Evolutionary conservation across 257 asterid genomes (phyloP), one percentile per base, ranked within the genome.

Genomic region (Rauvolfia tetraphylla): DNA sequence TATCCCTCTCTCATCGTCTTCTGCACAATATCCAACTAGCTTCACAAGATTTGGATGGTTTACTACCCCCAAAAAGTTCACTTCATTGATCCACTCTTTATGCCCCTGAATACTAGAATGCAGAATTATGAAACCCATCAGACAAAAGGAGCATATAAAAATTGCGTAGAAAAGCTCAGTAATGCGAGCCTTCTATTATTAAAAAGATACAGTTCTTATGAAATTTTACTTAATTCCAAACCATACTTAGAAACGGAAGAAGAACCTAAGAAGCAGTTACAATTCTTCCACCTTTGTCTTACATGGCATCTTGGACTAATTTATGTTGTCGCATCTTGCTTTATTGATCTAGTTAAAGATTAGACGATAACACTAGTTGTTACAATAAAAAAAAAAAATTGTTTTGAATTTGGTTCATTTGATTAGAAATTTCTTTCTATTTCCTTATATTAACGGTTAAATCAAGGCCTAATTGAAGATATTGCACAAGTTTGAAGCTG

Each of bases 81-180:
- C 97, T 81, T 95, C 99, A 79, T 89, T 92, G 80, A 90, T 90
- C 99, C 99, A 95, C 78, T 95, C 98, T 86, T 90, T 92, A 81
- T 95, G 98, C 93, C 99, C 99, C 99, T 94, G 98, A 85, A 89
- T 39, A 88, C 93, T 92, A 90, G 89, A 90, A 89, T 79, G 87
- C 84, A 87, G 39, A 83, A 86, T 72, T 15, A 62, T 49, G 61
- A 76, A 73, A 70, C 78, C 71, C 76, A 77, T 62, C 42, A 79
- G 83, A 71, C 20, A 49, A 77, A 73, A 49, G 56, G 36, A 68
- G 15, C 20, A 56, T 15, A 71, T 29, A n/a, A 42, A 46, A 34
- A 44, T 33, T 25, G 31, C 75, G 34, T 15, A 44, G 17, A 31
- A 71, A 27, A 71, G 7, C 63, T 63, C 72, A 75, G 33, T 29